Percentiles rank a stretch among this genome's conserved stretches.
Evolutionary conservation across 192 early-diverging fungal genomes (phyloP).

Genomic region (Gaertneriomyces semiglobifer): DNA sequence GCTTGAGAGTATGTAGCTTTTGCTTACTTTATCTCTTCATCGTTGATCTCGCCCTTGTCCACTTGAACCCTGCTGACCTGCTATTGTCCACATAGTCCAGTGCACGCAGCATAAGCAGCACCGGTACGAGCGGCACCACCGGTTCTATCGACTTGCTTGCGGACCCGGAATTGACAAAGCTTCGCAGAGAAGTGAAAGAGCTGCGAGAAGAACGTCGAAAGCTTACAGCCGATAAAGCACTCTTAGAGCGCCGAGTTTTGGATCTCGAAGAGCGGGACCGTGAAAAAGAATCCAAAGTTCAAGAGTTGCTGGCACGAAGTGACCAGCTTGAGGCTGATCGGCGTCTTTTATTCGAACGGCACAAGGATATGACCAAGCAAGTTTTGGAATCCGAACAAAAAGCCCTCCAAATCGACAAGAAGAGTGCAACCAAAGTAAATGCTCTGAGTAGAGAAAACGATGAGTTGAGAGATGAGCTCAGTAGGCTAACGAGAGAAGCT

Average conservation of each 20-base stretch:
- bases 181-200: conserved; percentile 19
- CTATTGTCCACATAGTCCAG: too few relatives aligned
- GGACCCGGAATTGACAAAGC: conserved; percentile 22
- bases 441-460: conserved; percentile 1
- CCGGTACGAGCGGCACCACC: too few relatives aligned
- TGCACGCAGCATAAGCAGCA: too few relatives aligned
- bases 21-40: too few relatives aligned
- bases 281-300: conserved; percentile 18
- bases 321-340: conserved; percentile 59
- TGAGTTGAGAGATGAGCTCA: conserved; percentile 12
- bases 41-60: too few relatives aligned
- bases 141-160: too few relatives aligned
- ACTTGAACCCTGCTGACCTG: too few relatives aligned
- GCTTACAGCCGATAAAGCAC: conserved; percentile 21
- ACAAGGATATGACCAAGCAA: conserved; percentile 38
- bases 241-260: conserved; percentile 7
- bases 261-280: conserved; percentile 18
- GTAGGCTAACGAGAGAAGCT: conserved; percentile 31
- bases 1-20: too few relatives aligned
- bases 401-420: conserved; percentile 5
- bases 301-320: background rate
- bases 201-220: conserved; percentile 21
- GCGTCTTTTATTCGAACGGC: conserved; percentile 54
- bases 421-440: conserved; percentile 17
- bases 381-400: conserved; percentile 29